phyloP scores from a whole-genome alignment of 2,329 filamentous ascomycete species.

The Diaporthe ilicicola region DNA sequence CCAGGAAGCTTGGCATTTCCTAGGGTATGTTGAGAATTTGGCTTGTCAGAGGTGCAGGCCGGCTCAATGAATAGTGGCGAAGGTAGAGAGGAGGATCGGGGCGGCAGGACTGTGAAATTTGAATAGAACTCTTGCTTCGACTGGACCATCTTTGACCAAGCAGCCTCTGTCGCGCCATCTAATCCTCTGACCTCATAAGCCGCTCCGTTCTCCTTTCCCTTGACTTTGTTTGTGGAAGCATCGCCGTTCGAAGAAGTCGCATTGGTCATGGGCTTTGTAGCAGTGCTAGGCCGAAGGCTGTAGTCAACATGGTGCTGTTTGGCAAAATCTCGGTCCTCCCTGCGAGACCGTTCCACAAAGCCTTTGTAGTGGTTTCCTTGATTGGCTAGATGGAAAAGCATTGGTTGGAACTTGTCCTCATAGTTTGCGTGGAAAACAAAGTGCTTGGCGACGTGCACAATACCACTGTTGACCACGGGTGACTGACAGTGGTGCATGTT shows the following conservation, averaged over 20 bases:
- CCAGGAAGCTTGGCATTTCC: too few relatives aligned
- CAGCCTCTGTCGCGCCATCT: neutral
- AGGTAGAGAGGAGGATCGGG: neutral
- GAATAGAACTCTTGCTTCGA: neutral
- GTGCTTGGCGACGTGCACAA: neutral
- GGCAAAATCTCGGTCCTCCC: neutral
- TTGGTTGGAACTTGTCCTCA: neutral
- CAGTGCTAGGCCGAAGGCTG: neutral
- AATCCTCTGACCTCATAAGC: too few relatives aligned
- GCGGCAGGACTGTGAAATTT: neutral
- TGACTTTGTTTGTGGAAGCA: neutral
- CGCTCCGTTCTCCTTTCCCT: neutral
- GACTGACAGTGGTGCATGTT: neutral
- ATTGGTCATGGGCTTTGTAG: neutral
- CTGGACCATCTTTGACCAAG: too few relatives aligned
- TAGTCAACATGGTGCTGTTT: neutral
- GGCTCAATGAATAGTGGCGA: neutral
- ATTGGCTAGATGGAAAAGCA: slow-evolving; percentile 15
- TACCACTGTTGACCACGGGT: neutral
- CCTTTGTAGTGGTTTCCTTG: neutral
- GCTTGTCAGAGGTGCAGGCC: too few relatives aligned
- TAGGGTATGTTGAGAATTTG: neutral
- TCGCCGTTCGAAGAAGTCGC: neutral
- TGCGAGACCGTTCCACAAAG: neutral
- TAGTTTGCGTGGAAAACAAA: slow-evolving; percentile 8